A percentile compares a stretch with the other conserved stretches of the same genome.
Conservation (phyloP, 1,284 basidiomycete species). For the Microbotryum scabiosae region DNA sequence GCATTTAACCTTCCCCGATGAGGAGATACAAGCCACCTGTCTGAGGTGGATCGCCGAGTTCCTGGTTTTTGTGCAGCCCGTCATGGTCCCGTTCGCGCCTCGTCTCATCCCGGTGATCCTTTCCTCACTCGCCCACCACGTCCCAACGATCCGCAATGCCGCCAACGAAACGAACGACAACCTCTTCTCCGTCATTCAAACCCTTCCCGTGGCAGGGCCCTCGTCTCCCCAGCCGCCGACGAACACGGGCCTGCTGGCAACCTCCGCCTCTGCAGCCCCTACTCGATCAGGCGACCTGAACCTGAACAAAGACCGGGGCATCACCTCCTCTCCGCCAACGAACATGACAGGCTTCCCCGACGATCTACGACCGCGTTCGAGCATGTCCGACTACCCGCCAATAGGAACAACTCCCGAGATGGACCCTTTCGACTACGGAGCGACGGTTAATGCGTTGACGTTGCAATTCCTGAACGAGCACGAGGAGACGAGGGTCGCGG, state of each 20-base stretch:
- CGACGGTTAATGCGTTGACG: conserved; percentile 84
- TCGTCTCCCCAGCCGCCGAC: conserved; percentile 44
- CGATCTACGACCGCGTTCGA: conserved; percentile 6
- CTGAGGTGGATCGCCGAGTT: conserved; percentile 90
- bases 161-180: conserved; percentile 80
- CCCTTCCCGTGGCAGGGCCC: conserved; percentile 58
- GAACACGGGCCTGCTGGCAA: neutral
- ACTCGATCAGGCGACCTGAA: conserved; percentile 7
- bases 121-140: conserved; percentile 87
- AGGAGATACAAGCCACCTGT: conserved; percentile 43
- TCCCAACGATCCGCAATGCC: conserved; percentile 75
- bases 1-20: conserved; percentile 65
- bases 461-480: conserved; percentile 92
- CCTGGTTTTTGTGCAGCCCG: conserved; percentile 74
- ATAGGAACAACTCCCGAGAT: conserved; percentile 41
- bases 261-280: conserved; percentile 12
- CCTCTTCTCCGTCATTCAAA: conserved; percentile 75
- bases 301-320: neutral
- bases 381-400: conserved; percentile 10
- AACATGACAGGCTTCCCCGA: neutral
- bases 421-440: conserved; percentile 84
- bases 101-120: conserved; percentile 84
- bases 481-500: conserved; percentile 90
- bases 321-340: conserved; percentile 11
- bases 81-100: conserved; percentile 90